Evolutionary conservation across 2,329 filamentous ascomycete species (phyloP).

Genomic region (Alternaria metachromatica): DNA sequence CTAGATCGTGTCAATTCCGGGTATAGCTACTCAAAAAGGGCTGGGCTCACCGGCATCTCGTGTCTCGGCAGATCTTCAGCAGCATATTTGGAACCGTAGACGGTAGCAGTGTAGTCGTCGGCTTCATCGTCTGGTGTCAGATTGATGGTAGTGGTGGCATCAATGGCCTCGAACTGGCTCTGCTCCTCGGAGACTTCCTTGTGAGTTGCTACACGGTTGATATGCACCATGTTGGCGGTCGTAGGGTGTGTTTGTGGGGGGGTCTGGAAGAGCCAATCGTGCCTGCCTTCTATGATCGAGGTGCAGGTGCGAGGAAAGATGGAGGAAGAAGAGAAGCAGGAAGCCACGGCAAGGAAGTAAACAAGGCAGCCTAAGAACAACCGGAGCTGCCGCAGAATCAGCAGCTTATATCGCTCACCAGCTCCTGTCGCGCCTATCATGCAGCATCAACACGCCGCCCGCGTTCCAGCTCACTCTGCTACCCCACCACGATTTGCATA

Average conservation of each 20-base stretch:
- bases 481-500: slow-evolving; percentile 21
- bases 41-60: slow-evolving; percentile 77
- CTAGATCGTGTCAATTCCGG: slow-evolving; percentile 10
- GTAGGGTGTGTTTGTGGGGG: neutral
- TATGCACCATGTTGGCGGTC: slow-evolving; percentile 55
- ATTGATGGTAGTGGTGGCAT: slow-evolving; percentile 24
- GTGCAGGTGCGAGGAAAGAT: neutral
- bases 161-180: slow-evolving; percentile 26
- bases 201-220: slow-evolving; percentile 53
- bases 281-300: neutral
- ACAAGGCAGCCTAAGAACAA: neutral
- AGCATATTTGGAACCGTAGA: slow-evolving; percentile 89
- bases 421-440: neutral
- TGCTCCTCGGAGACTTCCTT: slow-evolving; percentile 46
- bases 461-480: slow-evolving; percentile 10
- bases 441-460: slow-evolving; percentile 1
- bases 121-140: slow-evolving; percentile 42
- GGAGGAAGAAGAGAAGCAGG: neutral
- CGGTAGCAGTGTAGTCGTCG: slow-evolving; percentile 73
- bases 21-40: neutral
- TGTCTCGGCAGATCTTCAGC: slow-evolving; percentile 78
- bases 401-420: slow-evolving; percentile 18
- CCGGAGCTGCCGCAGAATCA: neutral
- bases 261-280: neutral
- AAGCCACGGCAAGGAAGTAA: neutral